A percentile compares a stretch with the other conserved stretches of the same genome.
phyloP scores from a whole-genome alignment of 2,329 filamentous ascomycete genomes.

The Celoporthe dispersa region DNA sequence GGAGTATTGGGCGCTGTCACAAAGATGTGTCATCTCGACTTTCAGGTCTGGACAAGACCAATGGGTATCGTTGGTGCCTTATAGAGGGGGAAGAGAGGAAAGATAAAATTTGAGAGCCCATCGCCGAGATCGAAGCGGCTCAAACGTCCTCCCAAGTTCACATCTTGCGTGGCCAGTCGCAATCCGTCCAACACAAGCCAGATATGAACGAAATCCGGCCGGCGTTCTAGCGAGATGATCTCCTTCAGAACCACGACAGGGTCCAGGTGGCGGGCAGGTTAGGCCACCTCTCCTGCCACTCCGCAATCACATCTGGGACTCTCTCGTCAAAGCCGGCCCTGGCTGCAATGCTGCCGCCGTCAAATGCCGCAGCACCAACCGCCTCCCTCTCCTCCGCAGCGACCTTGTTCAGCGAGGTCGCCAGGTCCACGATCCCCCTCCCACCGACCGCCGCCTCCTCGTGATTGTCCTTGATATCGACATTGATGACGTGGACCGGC shows the following conservation, averaged over 20 bases:
- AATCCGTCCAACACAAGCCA: neutral
- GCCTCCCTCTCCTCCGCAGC: constrained; percentile 76
- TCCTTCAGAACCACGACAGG: constrained; percentile 80
- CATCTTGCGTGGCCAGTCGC: neutral
- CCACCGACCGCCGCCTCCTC: constrained; percentile 93
- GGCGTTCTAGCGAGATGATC: neutral
- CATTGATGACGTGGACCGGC: constrained; percentile 96
- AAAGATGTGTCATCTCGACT: neutral
- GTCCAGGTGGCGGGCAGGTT: constrained; percentile 92
- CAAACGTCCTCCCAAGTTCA: neutral
- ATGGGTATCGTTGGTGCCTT: constrained; percentile 3
- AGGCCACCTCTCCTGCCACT: constrained; percentile 96
- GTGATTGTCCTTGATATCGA: constrained; percentile 98
- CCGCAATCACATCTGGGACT: constrained; percentile 87
- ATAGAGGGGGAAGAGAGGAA: neutral
- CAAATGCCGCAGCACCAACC: constrained; percentile 68
- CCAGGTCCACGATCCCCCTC: constrained; percentile 88
- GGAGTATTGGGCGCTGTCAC: neutral
- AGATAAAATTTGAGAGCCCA: neutral
- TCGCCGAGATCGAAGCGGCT: neutral
- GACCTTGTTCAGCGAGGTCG: constrained; percentile 79
- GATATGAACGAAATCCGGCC: neutral
- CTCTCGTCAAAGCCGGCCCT: constrained; percentile 85
- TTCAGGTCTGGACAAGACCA: neutral
- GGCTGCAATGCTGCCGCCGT: constrained; percentile 68